Conservation (phyloP, 1,139 yeast genomes). For the Geotrichum candidum region DNA sequence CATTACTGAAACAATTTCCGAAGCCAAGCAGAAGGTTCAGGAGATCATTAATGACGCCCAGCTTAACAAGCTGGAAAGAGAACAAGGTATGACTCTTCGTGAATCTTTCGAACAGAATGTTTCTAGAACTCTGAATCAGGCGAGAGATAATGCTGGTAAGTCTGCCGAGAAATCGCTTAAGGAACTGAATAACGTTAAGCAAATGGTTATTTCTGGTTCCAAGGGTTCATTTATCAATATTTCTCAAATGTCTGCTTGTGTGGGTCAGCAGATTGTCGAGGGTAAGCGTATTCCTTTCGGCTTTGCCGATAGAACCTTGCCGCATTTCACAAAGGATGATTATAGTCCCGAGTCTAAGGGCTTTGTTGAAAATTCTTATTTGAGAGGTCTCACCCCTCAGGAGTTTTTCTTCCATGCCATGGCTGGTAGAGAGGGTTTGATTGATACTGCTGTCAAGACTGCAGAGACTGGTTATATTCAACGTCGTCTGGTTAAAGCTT, state of each 20-base stretch:
- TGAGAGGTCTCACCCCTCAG: constrained; percentile 97
- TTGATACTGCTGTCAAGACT: constrained; percentile 97
- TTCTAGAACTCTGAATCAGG: constrained; percentile 90
- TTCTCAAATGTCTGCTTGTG: constrained; percentile 99
- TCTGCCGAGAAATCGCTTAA: constrained; percentile 95
- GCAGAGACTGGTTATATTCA: constrained; percentile 99
- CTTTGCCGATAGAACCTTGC: constrained; percentile 89
- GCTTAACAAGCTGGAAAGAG: constrained; percentile 78
- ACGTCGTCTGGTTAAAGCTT: constrained; percentile 96
- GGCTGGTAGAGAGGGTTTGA: constrained; percentile 99
- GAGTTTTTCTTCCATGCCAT: constrained; percentile 99
- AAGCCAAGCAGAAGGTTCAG: constrained; percentile 89
- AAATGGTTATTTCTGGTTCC: constrained; percentile 98
- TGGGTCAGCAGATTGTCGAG: constrained; percentile 98
- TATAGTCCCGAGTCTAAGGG: constrained; percentile 98
- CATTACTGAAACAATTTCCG: constrained; percentile 86
- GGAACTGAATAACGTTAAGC: constrained; percentile 91
- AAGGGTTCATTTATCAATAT: constrained; percentile 98
- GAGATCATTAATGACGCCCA: constrained; percentile 91
- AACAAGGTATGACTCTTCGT: constrained; percentile 98
- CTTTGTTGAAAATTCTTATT: constrained; percentile 92
- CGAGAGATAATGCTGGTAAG: constrained; percentile 99
- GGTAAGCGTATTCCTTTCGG: constrained; percentile 99
- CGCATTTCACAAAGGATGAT: constrained; percentile 97
- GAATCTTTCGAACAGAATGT: constrained; percentile 98